Base-by-base conservation (phyloP, 2,329 filamentous ascomycete species). In the Fusarium goolgardi region DNA sequence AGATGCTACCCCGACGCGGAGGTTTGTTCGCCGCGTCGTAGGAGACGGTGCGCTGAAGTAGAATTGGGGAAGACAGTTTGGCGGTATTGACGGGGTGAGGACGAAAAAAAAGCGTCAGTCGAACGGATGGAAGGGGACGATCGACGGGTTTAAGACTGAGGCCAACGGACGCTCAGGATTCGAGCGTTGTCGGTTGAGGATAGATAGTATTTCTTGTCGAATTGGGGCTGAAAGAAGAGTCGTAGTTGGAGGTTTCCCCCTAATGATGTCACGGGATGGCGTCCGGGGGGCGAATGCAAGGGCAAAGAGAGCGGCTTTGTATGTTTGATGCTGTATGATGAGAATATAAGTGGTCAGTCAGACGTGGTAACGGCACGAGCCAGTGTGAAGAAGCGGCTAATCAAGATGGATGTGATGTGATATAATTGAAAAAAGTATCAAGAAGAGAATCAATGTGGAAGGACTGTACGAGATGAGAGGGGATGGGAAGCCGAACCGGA, bases 11-110 rank as follows among this genome's bases (percentile, higher is more conserved):
- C 81, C 89, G 86, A 78, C 85, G 84, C 76, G 87, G 86, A 79
- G 85, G 83, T 73, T 92, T 91, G 75, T 90, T 88, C 82, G 91
- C 90, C 85, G 90, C 90, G 85, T 94, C 91, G 87, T 96, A 96
- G 81, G 93, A 94, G 86, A 96, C 91, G 85, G 92, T 93, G 80
- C 93, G 92, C 80, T 92, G 91, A 77, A 96, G 88, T 77, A 97
- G 86, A 81, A 96, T 85, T 84, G 87, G 90, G 80, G 94, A 92
- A 90, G 94, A 95, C 93, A 96, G 90, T 84, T 97, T 96, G 92
- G 91, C 92, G 93, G 93, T 95, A 82, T 91, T 92, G 83, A 78
- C 61, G 75, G 73, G 69, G 63, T 57, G 59, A 71, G 50, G 52
- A 58, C 49, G 55, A 63, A 67, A 60, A 45, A 45, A 47, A 61